phyloP scores from a whole-genome alignment of 768 basidiomycete species.

The Trametopsis cervina region DNA sequence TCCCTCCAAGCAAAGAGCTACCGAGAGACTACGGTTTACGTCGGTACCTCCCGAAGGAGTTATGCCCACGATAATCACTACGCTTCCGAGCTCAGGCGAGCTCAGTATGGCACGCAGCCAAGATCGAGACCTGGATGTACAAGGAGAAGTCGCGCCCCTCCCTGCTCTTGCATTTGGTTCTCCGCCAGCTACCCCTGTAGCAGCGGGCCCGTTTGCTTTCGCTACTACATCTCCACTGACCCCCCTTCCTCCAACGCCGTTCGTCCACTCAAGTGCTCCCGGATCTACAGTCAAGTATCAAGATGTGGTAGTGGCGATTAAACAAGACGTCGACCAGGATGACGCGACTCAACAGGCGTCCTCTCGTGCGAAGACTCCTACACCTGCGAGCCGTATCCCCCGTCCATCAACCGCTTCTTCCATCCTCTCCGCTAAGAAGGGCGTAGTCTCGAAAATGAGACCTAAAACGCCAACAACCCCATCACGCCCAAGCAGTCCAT shows the following conservation, averaged over 20 bases:
- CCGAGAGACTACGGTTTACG: neutral
- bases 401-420: neutral
- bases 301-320: neutral
- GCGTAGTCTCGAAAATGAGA: constrained; percentile 1
- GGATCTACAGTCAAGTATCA: neutral
- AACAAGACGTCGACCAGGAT: neutral
- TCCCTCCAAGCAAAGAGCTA: neutral
- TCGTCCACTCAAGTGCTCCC: neutral
- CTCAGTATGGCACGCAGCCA: neutral
- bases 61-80: neutral
- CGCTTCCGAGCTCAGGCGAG: neutral
- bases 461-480: neutral
- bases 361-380: constrained; percentile 3
- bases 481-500: neutral
- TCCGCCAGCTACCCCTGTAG: neutral
- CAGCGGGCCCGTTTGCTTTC: neutral
- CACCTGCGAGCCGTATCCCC: constrained; percentile 5
- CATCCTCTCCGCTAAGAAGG: neutral
- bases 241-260: neutral
- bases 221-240: neutral
- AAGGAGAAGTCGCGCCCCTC: no score
- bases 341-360: neutral
- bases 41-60: neutral
- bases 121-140: neutral
- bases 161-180: no score